A percentile compares a stretch with the other conserved stretches of the same genome.
Conservation (phyloP, 208 protist species). For the Leishmania arabica region DNA sequence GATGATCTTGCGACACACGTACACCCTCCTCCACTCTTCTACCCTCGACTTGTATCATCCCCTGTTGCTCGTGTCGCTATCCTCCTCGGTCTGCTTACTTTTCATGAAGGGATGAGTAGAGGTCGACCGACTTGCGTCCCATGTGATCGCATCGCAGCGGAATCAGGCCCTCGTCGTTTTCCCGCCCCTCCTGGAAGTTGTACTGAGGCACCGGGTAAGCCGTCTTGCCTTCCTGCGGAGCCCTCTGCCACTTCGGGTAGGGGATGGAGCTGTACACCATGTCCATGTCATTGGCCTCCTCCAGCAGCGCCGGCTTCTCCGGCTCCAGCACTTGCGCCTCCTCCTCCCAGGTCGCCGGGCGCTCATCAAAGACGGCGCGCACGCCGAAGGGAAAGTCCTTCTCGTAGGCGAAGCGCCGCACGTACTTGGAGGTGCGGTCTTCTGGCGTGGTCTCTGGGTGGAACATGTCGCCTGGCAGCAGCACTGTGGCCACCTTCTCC, state of each 20-base stretch:
- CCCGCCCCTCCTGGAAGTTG: constrained; percentile 67
- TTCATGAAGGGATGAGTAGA: constrained; percentile 24
- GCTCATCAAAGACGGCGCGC: constrained; percentile 84
- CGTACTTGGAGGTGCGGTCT: constrained; percentile 58
- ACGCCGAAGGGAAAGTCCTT: constrained; percentile 89
- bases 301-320: constrained; percentile 67
- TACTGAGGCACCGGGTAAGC: constrained; percentile 67
- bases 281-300: constrained; percentile 85
- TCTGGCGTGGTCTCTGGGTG: constrained; percentile 73
- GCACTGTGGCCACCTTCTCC: constrained; percentile 74
- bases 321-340: constrained; percentile 36
- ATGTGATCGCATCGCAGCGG: constrained; percentile 48
- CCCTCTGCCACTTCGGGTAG: constrained; percentile 54
- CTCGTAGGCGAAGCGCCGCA: constrained; percentile 83
- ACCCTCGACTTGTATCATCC: neutral
- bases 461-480: constrained; percentile 80
- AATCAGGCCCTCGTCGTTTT: constrained; percentile 77
- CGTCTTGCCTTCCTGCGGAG: constrained; percentile 39
- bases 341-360: constrained; percentile 60
- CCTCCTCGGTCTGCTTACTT: constrained; percentile 8
- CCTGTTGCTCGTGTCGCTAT: neutral
- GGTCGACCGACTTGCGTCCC: constrained; percentile 23
- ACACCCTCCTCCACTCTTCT: neutral
- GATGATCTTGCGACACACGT: neutral
- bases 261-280: constrained; percentile 74